Percentiles rank a stretch among this genome's conserved stretches.
Conservation (phyloP, 2,329 filamentous ascomycete genomes). For the Penicillium sp. region DNA sequence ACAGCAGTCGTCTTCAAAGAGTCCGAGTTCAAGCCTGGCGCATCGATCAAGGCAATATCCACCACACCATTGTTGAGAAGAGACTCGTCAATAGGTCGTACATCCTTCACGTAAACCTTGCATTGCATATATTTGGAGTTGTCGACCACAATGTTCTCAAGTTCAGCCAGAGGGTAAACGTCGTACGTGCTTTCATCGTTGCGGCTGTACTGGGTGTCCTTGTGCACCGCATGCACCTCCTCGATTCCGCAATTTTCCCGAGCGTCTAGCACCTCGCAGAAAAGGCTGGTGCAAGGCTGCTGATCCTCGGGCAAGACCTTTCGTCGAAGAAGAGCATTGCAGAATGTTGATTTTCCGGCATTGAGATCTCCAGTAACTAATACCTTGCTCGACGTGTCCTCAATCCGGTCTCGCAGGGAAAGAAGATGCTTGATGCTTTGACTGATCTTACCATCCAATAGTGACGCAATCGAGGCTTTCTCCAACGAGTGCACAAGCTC, state of each 20-base stretch:
- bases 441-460: constrained; percentile 89
- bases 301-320: constrained; percentile 96
- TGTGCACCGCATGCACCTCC: constrained; percentile 92
- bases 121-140: constrained; percentile 87
- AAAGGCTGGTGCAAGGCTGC: constrained; percentile 96
- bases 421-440: constrained; percentile 89
- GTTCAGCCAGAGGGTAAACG: constrained; percentile 68
- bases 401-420: constrained; percentile 83
- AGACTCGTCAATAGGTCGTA: constrained; percentile 83
- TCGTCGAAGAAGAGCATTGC: constrained; percentile 87
- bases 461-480: constrained; percentile 80
- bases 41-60: constrained; percentile 95
- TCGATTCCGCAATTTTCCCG: constrained; percentile 86
- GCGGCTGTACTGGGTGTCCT: constrained; percentile 71
- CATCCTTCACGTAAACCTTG: constrained; percentile 94
- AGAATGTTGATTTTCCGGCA: constrained; percentile 97
- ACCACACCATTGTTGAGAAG: constrained; percentile 96
- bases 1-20: constrained; percentile 96
- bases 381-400: constrained; percentile 96
- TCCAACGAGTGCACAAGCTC: constrained; percentile 93
- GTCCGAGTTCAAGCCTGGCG: constrained; percentile 90
- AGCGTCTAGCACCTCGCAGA: constrained; percentile 92
- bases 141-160: constrained; percentile 87
- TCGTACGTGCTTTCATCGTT: constrained; percentile 93
- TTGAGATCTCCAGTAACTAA: constrained; percentile 94